These are phyloP conservation scores for Colletotrichum agaves DNA, from an alignment of 2,329 filamentous ascomycete species.

Conservation along the genomic window DNA sequence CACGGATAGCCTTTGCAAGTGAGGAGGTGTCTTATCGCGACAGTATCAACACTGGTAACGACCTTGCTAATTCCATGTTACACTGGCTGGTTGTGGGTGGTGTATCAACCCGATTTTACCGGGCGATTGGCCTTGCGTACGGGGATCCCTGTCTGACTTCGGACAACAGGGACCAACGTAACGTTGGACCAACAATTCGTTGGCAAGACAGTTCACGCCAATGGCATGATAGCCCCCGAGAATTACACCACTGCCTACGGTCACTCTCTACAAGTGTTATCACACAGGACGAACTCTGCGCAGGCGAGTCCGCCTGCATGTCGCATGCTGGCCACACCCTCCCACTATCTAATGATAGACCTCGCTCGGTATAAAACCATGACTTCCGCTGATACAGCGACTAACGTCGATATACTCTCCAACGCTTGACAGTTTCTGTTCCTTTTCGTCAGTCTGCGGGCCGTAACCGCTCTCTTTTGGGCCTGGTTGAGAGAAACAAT, in stretches of 20 bases:
- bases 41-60: background rate
- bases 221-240: slow-evolving; percentile 17
- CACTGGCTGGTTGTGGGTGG: background rate
- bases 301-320: no score
- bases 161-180: background rate
- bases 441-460: background rate
- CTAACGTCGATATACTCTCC: background rate
- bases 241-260: slow-evolving; percentile 9
- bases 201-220: background rate
- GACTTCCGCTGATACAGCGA: background rate
- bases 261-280: background rate
- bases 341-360: no score
- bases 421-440: background rate
- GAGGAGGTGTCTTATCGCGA: slow-evolving; percentile 9
- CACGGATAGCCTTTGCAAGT: background rate
- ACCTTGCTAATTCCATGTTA: slow-evolving; percentile 21
- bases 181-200: background rate
- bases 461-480: background rate
- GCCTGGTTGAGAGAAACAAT: background rate
- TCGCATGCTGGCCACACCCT: no score
- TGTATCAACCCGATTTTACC: background rate
- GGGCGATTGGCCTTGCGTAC: background rate
- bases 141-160: background rate
- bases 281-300: background rate
- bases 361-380: no score